Percentiles rank a stretch among this genome's conserved stretches.
Evolutionary conservation across 2,329 filamentous ascomycete genomes (phyloP).

Genomic region (Chaetomium sp.): DNA sequence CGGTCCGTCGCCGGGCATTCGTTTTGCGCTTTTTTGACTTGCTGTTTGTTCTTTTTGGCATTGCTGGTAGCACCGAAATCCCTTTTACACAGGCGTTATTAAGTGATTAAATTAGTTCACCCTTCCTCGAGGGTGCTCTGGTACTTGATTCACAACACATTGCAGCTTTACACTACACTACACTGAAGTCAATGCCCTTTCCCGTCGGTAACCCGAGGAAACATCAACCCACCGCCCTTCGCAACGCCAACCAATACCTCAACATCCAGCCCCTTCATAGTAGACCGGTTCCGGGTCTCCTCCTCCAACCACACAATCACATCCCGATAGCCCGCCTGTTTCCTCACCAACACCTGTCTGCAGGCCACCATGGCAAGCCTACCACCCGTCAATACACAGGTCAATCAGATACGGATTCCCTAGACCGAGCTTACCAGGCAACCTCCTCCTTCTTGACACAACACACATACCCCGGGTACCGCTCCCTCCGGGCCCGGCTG

Average conservation of each 20-base stretch:
- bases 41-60: neutral
- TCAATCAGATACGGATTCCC: neutral
- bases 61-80: neutral
- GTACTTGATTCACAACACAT: neutral
- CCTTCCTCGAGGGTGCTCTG: too few species aligned
- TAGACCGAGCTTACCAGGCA: conserved; percentile 54
- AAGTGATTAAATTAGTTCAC: neutral
- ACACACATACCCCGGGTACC: conserved; percentile 58
- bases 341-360: conserved; percentile 63
- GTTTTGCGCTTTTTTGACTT: neutral
- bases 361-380: conserved; percentile 75
- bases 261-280: conserved; percentile 24
- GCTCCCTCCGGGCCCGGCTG: conserved; percentile 50
- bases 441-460: conserved; percentile 62
- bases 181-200: neutral
- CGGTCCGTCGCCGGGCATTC: conserved; percentile 3
- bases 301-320: conserved; percentile 69
- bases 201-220: neutral
- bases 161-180: neutral
- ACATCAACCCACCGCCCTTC: neutral
- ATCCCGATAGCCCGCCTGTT: conserved; percentile 68
- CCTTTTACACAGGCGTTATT: neutral
- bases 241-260: conserved; percentile 26
- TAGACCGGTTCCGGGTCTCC: conserved; percentile 46
- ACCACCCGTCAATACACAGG: neutral